Evolutionary conservation across 768 basidiomycete genomes (phyloP), one percentile per base, ranked within the genome.

Genomic region (Suillus tomentosus): DNA sequence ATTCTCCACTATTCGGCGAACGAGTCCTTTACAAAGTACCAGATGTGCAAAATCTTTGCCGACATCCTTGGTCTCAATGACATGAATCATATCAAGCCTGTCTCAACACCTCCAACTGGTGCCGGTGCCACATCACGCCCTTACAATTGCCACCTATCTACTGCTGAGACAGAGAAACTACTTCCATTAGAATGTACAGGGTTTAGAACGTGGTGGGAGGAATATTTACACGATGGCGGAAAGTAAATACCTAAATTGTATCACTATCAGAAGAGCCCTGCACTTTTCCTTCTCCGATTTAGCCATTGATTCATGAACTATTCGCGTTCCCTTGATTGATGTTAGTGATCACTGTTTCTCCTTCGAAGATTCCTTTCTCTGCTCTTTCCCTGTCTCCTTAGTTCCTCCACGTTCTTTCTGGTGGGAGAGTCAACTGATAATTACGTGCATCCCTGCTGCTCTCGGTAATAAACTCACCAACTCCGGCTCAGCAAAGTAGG

Each of bases 11-110:
- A 94, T 75, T 91, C 94, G 5, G 87, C 85, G 3, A 83, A 86
- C 19, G 90, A 93, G 70, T 86, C 91, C 2, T 87, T 90, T 73
- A 97, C 95, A 10, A 99, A 99, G 79, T 97, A 95, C 77, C 91
- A 91, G 69, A 97, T 98, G 67, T 94, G 93, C 72, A 79, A 92
- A 36, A 79, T 91, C 43, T 92, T 95, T 68, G 86, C 90, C 10
- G 82, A 81, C 19, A 82, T 93, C 59, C 84, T 96, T 39, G 78
- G 81, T 6, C 77, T 94, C 0, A 84, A 92, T 13, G 2, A 1
- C 27, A 90, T 92, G 70, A 73, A 68, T 2, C 94, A 98, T 72
- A 88, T 96, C 70, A 79, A 86, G 36, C 84, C 92, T 0, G 90
- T 95, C 57, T 81, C 84, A 1, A 83, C 90, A 19, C 80, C 87